Conservation (phyloP, 2,329 filamentous ascomycete genomes). For the Chaetothyriales sp. region DNA sequence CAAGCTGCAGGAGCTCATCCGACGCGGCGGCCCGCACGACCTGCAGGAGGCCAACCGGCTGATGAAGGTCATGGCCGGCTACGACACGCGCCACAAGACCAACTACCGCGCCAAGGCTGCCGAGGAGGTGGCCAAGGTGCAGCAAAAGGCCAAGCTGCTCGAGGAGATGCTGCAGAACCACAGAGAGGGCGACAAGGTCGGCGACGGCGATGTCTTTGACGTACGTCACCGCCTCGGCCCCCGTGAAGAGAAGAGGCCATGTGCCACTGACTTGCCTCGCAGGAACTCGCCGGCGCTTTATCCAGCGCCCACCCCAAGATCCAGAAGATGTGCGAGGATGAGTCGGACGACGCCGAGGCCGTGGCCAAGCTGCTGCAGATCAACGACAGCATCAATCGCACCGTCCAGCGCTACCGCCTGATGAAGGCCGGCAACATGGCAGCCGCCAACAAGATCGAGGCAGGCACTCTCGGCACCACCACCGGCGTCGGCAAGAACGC, state of each 20-base stretch:
- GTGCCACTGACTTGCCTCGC: conserved; percentile 1
- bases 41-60: conserved; percentile 91
- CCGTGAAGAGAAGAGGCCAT: background rate
- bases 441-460: conserved; percentile 67
- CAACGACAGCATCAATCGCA: conserved; percentile 96
- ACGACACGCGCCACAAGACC: conserved; percentile 86
- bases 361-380: conserved; percentile 93
- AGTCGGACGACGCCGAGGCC: conserved; percentile 90
- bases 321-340: conserved; percentile 98
- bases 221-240: conserved; percentile 28
- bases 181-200: conserved; percentile 65
- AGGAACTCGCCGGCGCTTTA: conserved; percentile 78
- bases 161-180: conserved; percentile 87
- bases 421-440: conserved; percentile 91
- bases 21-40: conserved; percentile 79
- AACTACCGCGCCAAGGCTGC: conserved; percentile 96
- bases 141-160: conserved; percentile 82
- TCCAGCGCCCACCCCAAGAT: conserved; percentile 96
- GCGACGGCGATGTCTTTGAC: conserved; percentile 55
- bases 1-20: conserved; percentile 94
- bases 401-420: conserved; percentile 86
- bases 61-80: conserved; percentile 99
- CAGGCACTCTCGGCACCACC: conserved; percentile 59
- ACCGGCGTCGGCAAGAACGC: conserved; percentile 52
- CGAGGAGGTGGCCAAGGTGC: conserved; percentile 85